Percentiles rank a stretch among this genome's conserved stretches.
Conservation (phyloP, 768 basidiomycete species). For the Trichaptum fuscoviolaceum region DNA sequence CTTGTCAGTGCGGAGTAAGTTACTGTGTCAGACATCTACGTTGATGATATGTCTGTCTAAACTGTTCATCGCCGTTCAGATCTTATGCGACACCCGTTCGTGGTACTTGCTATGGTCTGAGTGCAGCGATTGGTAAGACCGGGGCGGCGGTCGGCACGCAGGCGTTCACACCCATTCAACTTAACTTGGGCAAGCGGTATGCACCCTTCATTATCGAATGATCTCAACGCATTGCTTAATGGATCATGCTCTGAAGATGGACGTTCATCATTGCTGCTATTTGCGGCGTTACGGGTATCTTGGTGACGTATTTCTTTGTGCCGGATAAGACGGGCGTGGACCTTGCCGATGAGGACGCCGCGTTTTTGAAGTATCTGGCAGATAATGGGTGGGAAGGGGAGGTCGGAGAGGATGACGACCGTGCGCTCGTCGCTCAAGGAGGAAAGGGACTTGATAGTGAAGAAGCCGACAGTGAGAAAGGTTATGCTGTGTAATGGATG, state of each 20-base stretch:
- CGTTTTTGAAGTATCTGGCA: conserved; percentile 53
- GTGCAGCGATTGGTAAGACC: conserved; percentile 62
- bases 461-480: conserved; percentile 14
- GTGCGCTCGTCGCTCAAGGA: conserved; percentile 19
- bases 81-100: conserved; percentile 62
- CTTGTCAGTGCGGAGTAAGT: conserved; percentile 62
- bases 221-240: not conserved
- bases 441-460: conserved; percentile 1
- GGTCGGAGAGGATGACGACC: conserved; percentile 51
- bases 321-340: conserved; percentile 65
- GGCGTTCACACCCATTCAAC: conserved; percentile 64
- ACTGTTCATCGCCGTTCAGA: conserved; percentile 24
- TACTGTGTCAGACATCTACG: not conserved
- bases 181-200: conserved; percentile 59
- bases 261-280: conserved; percentile 68
- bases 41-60: conserved; percentile 4
- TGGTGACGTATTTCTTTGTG: conserved; percentile 64
- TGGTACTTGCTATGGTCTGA: conserved; percentile 66
- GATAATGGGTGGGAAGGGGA: conserved; percentile 63
- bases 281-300: conserved; percentile 55
- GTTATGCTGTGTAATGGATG: conserved; percentile 4
- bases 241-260: conserved; percentile 35
- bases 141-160: conserved; percentile 72
- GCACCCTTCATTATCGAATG: conserved; percentile 13
- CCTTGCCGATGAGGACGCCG: conserved; percentile 58